Base-by-base conservation (phyloP, 2,329 filamentous ascomycete genomes). In the Seiridium unicorne region DNA sequence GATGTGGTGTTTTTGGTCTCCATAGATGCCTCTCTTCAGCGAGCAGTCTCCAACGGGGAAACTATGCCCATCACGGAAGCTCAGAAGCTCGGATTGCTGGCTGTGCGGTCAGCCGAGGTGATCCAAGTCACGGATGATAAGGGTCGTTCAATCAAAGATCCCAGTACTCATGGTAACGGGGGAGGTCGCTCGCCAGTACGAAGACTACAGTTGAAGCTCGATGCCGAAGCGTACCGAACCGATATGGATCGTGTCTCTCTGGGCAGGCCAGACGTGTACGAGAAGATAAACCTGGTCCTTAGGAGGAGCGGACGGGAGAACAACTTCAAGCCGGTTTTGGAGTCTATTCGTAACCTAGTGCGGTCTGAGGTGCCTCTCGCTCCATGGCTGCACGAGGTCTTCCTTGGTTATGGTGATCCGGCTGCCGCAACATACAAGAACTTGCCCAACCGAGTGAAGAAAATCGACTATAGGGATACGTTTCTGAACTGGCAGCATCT, bases 401-500 rank as follows among this genome's bases (percentile, higher is more conserved):
- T 98, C 74, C 80, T 99, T n/a, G 95, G 95, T 3, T 98, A 96
- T 73, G 95, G 95, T 51, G 93, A 99, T 74, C 94, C 95, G 60
- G 85, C 92, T 36, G 89, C 91, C 61, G 95, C 95, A 40, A 90
- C 87, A 31, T 97, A 96, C 77, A 92, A 91, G 64, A 89, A 92
- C 55, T 78, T 99, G 13, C 78, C 90, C 1, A 95, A 92, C 72
- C 85, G 88, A 61, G 81, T 96, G 64, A 87, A 87, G 68, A 91
- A 85, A 59, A 80, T 99, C 57, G 93, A 99, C 73, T 97, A 93
- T 72, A 85, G 93, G 59, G 96, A 99, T 72, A 98, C 95, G 0
- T 97, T 99, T 72, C 76, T 98, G 61, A 88, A 97, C 76, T 98
- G 94, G 93, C 88, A 96, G 68, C 96, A 99, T 79, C 81, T 99